A percentile compares a stretch with the other conserved stretches of the same genome.
Conservation (phyloP, 495 filamentous ascomycete genomes). For the Aspergillus ostianus region DNA sequence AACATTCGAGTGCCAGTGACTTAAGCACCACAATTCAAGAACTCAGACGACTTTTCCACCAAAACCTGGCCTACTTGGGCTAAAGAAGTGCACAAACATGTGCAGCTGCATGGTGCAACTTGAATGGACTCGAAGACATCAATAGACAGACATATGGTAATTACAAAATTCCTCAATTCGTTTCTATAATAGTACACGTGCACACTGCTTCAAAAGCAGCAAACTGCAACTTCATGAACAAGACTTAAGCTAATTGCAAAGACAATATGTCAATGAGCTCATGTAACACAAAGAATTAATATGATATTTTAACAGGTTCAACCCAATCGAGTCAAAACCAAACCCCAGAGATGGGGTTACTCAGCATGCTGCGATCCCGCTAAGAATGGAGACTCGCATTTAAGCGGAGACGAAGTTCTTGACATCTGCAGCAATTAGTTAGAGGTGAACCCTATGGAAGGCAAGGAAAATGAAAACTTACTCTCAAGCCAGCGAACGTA, state of each 20-base stretch:
- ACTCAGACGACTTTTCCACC: neutral
- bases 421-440: conserved; percentile 50
- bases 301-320: neutral
- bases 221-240: neutral
- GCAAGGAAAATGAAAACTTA: conserved; percentile 34
- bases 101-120: neutral
- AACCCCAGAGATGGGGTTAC: neutral
- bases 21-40: neutral
- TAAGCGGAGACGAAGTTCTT: conserved; percentile 74
- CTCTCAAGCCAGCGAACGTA: conserved; percentile 87
- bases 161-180: conserved; percentile 17
- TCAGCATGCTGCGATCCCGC: neutral
- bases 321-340: neutral
- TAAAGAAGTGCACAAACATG: too few relatives aligned
- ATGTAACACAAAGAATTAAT: conserved; percentile 3
- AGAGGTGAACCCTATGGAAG: neutral
- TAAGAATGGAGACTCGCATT: conserved; percentile 12
- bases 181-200: conserved; percentile 27
- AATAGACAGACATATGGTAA: neutral
- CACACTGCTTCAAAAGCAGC: conserved; percentile 6
- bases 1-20: neutral
- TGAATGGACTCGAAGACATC: neutral
- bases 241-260: neutral
- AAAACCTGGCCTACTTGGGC: too few relatives aligned
- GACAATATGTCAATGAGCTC: conserved; percentile 4